phyloP scores from a whole-genome alignment of 2,329 filamentous ascomycete species.

The Aspergillus nomiae region DNA sequence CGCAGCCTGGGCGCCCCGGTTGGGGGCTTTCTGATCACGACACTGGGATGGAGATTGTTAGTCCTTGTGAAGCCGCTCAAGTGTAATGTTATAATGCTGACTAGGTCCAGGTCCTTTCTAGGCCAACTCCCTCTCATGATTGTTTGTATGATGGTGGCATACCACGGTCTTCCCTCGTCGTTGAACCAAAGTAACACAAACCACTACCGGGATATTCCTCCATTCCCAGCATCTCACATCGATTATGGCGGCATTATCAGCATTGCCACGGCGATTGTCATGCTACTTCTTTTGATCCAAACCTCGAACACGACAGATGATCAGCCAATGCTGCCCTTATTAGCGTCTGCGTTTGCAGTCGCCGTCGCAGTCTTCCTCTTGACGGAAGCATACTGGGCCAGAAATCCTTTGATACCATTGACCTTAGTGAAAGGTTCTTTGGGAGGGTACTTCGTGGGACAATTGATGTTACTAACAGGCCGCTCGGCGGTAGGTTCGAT shows the following conservation, averaged over 20 bases:
- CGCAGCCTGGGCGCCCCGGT: slow-evolving; percentile 63
- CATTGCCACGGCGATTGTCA: neutral
- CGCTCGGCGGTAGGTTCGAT: neutral
- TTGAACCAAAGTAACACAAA: neutral
- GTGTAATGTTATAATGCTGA: neutral
- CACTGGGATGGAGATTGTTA: slow-evolving; percentile 68
- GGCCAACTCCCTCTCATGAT: slow-evolving; percentile 4
- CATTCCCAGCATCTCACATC: neutral
- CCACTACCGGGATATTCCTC: neutral
- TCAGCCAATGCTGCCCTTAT: neutral
- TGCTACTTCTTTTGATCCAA: slow-evolving; percentile 1
- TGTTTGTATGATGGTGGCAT: neutral
- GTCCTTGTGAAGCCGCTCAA: neutral
- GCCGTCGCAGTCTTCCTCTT: neutral
- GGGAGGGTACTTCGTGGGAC: neutral
- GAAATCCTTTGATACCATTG: slow-evolving; percentile 1
- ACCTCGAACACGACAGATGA: neutral
- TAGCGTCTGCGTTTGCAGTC: neutral
- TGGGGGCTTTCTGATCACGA: slow-evolving; percentile 70
- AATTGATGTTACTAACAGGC: neutral
- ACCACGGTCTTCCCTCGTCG: slow-evolving; percentile 1
- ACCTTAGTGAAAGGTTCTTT: neutral
- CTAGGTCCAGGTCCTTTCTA: slow-evolving; percentile 1
- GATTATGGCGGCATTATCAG: slow-evolving; percentile 1
- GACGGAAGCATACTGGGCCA: slow-evolving; percentile 4